Percentiles rank a stretch among this genome's conserved stretches.
Conservation (phyloP, 2,329 filamentous ascomycete species). For the Monilinia laxa region DNA sequence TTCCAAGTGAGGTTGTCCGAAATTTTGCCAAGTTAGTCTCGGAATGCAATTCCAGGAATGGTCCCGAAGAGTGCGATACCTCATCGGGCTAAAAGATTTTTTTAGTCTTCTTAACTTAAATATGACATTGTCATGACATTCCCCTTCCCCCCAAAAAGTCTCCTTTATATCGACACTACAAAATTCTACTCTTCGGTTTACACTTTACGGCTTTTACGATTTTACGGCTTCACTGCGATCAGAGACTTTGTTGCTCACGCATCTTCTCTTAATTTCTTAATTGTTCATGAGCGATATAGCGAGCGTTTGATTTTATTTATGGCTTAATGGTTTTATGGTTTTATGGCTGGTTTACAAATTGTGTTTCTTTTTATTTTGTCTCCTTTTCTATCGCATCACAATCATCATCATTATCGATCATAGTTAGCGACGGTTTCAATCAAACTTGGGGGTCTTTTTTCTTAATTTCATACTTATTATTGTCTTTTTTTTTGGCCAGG, state of each 20-base stretch:
- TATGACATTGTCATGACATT: background rate
- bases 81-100: slow-evolving; percentile 14
- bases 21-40: slow-evolving; percentile 91
- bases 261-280: slow-evolving; percentile 37
- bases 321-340: slow-evolving; percentile 34
- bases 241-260: slow-evolving; percentile 53
- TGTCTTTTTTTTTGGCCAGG: slow-evolving; percentile 15
- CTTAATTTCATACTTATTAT: slow-evolving; percentile 18
- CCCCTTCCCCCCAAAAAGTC: slow-evolving; percentile 6
- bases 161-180: slow-evolving; percentile 23
- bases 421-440: slow-evolving; percentile 25
- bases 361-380: slow-evolving; percentile 23
- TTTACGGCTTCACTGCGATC: slow-evolving; percentile 36
- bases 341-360: slow-evolving; percentile 15
- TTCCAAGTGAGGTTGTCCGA: slow-evolving; percentile 85
- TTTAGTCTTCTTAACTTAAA: background rate
- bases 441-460: slow-evolving; percentile 21
- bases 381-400: slow-evolving; percentile 17
- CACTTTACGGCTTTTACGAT: slow-evolving; percentile 30
- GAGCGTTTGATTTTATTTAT: slow-evolving; percentile 38
- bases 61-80: slow-evolving; percentile 32
- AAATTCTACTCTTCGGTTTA: slow-evolving; percentile 16
- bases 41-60: slow-evolving; percentile 57
- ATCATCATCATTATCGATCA: slow-evolving; percentile 22
- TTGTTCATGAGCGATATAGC: slow-evolving; percentile 37